A percentile compares a stretch with the other conserved stretches of the same genome.
Conservation (phyloP, 495 filamentous ascomycete genomes). For the Articulospora tetracladia region DNA sequence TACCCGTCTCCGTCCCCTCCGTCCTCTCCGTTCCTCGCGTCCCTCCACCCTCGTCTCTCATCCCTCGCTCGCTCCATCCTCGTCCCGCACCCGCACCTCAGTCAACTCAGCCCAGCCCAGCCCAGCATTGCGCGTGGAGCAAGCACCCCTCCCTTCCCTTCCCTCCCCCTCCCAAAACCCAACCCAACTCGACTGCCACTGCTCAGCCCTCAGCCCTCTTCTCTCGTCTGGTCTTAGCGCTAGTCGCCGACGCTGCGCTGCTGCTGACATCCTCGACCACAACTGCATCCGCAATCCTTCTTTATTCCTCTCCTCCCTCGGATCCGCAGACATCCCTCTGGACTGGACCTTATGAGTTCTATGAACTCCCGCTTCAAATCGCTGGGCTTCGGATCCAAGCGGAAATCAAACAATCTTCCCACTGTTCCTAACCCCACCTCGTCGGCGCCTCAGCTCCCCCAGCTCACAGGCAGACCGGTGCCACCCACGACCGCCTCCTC, state of each 20-base stretch:
- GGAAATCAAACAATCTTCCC: constrained; percentile 25
- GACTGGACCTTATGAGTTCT: constrained; percentile 51
- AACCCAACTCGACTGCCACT: no score
- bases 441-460: constrained; percentile 35
- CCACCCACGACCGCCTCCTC: constrained; percentile 24
- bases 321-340: constrained; percentile 19
- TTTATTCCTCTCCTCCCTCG: constrained; percentile 4
- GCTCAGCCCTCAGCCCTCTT: no score
- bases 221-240: constrained; percentile 5
- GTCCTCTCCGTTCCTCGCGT: neutral
- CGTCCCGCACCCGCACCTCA: neutral
- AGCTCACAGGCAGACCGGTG: constrained; percentile 30
- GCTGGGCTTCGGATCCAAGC: constrained; percentile 41
- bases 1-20: constrained; percentile 39
- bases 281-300: neutral
- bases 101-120: neutral
- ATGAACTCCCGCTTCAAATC: constrained; percentile 58
- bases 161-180: neutral
- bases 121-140: no score
- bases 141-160: no score
- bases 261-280: neutral
- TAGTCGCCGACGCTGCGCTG: neutral
- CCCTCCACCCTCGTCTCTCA: neutral
- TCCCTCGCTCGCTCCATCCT: neutral
- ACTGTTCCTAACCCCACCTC: constrained; percentile 28